phyloP scores from a whole-genome alignment of 768 basidiomycete species.

The Lyophyllum decastes region DNA sequence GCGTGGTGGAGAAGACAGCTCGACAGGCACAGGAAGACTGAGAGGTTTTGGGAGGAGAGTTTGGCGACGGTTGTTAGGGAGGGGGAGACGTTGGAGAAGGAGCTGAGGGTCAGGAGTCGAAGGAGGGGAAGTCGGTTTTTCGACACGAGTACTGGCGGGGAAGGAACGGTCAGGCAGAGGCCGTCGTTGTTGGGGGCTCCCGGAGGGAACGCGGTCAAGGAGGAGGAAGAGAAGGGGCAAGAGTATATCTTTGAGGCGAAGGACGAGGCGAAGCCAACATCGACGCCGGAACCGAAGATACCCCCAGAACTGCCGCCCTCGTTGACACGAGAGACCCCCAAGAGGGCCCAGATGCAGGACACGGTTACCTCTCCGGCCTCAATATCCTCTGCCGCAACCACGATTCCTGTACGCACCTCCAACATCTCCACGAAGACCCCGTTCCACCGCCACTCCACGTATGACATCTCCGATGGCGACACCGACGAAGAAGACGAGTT shows the following conservation, averaged over 20 bases:
- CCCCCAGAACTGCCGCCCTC: not conserved
- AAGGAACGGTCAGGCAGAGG: slow-evolving; percentile 20
- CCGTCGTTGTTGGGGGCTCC: slow-evolving; percentile 17
- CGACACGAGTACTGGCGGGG: slow-evolving; percentile 28
- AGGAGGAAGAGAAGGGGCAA: slow-evolving; percentile 1
- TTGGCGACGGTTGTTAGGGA: slow-evolving; percentile 83
- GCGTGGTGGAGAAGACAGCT: slow-evolving; percentile 73
- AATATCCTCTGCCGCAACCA: no score
- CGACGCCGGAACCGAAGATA: not conserved
- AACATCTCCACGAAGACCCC: no score
- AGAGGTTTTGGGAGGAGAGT: slow-evolving; percentile 88
- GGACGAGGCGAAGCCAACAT: not conserved
- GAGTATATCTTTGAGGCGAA: slow-evolving; percentile 2
- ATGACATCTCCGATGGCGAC: slow-evolving; percentile 20
- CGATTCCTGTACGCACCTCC: no score
- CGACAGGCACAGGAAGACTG: slow-evolving; percentile 61
- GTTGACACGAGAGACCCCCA: not conserved
- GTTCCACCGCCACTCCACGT: no score
- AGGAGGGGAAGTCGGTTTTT: slow-evolving; percentile 62
- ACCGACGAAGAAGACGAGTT: slow-evolving; percentile 94
- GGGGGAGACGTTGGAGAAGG: slow-evolving; percentile 80
- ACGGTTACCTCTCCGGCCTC: not conserved
- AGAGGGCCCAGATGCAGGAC: not conserved
- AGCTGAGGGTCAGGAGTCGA: slow-evolving; percentile 64
- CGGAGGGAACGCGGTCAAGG: not conserved